Percentiles rank a stretch among this genome's conserved stretches.
Evolutionary conservation across 2,329 filamentous ascomycete species (phyloP).

Genomic region (Thielaviopsis populi): DNA sequence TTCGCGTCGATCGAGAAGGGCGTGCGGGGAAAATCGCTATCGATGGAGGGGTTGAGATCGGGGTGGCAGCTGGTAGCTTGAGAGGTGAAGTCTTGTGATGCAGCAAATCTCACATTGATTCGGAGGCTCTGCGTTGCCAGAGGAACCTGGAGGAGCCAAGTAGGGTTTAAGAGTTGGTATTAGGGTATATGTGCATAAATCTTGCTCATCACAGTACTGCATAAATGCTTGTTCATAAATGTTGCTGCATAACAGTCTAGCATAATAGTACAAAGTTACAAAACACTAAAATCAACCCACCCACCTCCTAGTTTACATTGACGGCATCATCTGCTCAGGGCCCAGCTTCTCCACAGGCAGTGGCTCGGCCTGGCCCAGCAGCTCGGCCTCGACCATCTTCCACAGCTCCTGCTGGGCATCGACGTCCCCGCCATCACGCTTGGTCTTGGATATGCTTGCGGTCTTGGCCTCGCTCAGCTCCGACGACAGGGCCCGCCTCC

Average conservation of each 20-base stretch:
- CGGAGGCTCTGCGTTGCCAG: not conserved
- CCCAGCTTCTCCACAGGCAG: conserved; percentile 13
- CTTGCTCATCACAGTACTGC: not conserved
- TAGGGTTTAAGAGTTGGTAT: not conserved
- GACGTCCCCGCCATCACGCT: conserved; percentile 15
- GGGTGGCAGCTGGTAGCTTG: not conserved
- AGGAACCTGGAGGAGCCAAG: not conserved
- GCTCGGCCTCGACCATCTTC: conserved; percentile 16
- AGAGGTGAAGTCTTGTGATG: not conserved
- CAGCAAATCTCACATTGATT: not conserved
- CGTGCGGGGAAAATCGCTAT: not conserved
- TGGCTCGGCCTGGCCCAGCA: conserved; percentile 12
- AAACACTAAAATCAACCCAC: not conserved
- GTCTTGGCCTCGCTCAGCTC: conserved; percentile 14
- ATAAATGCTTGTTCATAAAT: not conserved
- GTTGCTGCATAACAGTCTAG: not conserved
- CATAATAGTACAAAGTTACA: conserved; percentile 9
- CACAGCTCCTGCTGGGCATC: conserved; percentile 16
- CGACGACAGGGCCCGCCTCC: conserved; percentile 7
- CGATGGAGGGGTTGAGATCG: not conserved
- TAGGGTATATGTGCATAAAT: not conserved
- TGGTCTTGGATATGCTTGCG: conserved; percentile 10
- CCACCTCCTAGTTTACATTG: conserved; percentile 8
- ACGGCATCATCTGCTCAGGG: conserved; percentile 13
- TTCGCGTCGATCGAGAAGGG: not conserved